phyloP scores from a whole-genome alignment of 352 stramenopile species.

The Elongisporangium senticosum region DNA sequence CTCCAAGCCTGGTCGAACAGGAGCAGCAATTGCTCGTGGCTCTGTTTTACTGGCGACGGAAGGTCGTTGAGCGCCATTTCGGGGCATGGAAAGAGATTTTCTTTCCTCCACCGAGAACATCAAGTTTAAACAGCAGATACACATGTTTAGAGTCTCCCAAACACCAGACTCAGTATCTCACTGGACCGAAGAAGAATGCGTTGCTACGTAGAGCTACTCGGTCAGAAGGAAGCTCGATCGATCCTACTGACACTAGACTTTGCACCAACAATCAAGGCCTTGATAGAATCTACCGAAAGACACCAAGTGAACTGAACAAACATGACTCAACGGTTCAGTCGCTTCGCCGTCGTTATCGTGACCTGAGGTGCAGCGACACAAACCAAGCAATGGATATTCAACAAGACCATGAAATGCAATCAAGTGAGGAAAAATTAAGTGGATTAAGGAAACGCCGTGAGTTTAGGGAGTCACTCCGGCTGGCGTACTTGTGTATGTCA shows the following conservation, averaged over 20 bases:
- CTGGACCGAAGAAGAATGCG: neutral
- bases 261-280: neutral
- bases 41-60: constrained; percentile 39
- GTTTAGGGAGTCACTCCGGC: neutral
- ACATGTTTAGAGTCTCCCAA: neutral
- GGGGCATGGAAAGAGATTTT: constrained; percentile 31
- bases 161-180: neutral
- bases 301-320: neutral
- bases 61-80: constrained; percentile 33
- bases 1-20: constrained; percentile 20
- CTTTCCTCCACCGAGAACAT: neutral
- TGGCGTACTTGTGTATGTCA: neutral
- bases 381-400: neutral
- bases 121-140: neutral
- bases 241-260: neutral
- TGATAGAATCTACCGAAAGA: neutral
- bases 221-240: neutral
- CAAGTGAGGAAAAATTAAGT: neutral
- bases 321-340: neutral
- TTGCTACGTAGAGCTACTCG: neutral
- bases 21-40: constrained; percentile 37
- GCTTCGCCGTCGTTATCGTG: neutral
- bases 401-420: neutral
- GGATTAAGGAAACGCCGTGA: neutral
- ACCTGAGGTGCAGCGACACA: neutral